Base-by-base conservation (phyloP, 768 basidiomycete species). In the Auriscalpium microsporum region DNA sequence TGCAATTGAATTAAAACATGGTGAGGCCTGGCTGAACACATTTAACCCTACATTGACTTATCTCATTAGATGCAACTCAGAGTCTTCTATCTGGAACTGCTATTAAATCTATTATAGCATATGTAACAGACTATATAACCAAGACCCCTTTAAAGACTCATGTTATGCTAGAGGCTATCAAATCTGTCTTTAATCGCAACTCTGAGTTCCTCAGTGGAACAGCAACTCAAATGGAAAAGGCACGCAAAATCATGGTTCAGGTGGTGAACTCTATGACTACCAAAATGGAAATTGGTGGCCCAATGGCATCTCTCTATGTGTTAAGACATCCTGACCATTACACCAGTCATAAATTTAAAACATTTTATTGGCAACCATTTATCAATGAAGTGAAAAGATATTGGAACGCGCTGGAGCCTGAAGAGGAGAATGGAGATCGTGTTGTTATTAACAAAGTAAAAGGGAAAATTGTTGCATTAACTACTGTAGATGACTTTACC, bases 41-140 rank as follows among this genome's bases (percentile, higher is more conserved):
- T 65, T 70, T 17, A 66, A 65, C 10, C 54, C 66, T 9, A 28
- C 54, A 0, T 6, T 75, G 0, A 69, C 70, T 1, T 74, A 74
- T 59, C 21, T 73, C 0, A n/a, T 73, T 1, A 42, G 69, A 8
- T 72, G 70, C 52, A 76, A 76, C 50, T 69, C 72, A 4, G 73
- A 75, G 68, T 53, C 49, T 76, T 1, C 49, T 69, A n/a, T 74
- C 21, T 21, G 21, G 21, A 21, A 21, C 21, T 21, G 21, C 21
- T 21, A 21, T 21, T 21, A 21, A 21, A 21, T 21, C 21, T 21
- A 21, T 21, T 21, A 21, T 21, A 21, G 21, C 21, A 21, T 21
- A 21, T 21, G 71, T 17, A 74, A 66, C 74, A 4, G 73, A 78
- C 36, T 78, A 78, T 60, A 66, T 77, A 0, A 75, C 72, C 0